Conservation (phyloP, 352 stramenopile genomes). For the Phytophthora vignae region DNA sequence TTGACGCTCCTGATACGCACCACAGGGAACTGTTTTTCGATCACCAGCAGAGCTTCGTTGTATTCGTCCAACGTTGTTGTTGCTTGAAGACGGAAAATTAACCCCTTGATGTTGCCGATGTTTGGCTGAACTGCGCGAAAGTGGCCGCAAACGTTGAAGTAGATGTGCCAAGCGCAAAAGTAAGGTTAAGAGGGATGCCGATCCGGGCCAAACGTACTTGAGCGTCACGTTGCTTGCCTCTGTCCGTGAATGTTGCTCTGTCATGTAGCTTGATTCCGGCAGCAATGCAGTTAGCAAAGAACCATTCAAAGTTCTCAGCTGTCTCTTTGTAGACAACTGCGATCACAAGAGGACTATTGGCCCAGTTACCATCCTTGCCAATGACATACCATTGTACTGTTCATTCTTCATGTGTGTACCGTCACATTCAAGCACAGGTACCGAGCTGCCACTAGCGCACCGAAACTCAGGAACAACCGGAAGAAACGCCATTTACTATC, state of each 20-base stretch:
- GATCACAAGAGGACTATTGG: slow-evolving; percentile 6
- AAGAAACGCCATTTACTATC: slow-evolving; percentile 16
- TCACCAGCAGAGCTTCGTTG: background rate
- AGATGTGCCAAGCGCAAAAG: slow-evolving; percentile 20
- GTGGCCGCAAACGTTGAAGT: slow-evolving; percentile 21
- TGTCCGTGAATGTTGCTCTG: slow-evolving; percentile 1
- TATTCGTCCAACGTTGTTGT: slow-evolving; percentile 10
- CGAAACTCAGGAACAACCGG: slow-evolving; percentile 1
- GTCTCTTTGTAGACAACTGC: slow-evolving; percentile 13
- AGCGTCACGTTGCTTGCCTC: slow-evolving; percentile 15
- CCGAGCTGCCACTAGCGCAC: slow-evolving; percentile 1
- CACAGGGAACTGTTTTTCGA: background rate
- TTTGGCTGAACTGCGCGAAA: slow-evolving; percentile 10
- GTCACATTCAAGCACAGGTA: slow-evolving; percentile 14
- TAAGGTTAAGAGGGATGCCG: background rate
- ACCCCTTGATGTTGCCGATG: background rate
- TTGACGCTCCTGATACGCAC: background rate
- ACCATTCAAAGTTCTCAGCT: slow-evolving; percentile 21
- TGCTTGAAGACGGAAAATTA: slow-evolving; percentile 8
- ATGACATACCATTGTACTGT: slow-evolving; percentile 15
- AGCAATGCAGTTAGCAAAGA: slow-evolving; percentile 14
- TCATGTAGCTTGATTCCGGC: slow-evolving; percentile 9
- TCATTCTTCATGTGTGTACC: slow-evolving; percentile 11
- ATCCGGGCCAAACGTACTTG: slow-evolving; percentile 9
- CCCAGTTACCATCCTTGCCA: slow-evolving; percentile 7